These are phyloP conservation scores for Aspergillus cavernicola DNA, from an alignment of 495 filamentous ascomycete species.

Conservation along the genomic window DNA sequence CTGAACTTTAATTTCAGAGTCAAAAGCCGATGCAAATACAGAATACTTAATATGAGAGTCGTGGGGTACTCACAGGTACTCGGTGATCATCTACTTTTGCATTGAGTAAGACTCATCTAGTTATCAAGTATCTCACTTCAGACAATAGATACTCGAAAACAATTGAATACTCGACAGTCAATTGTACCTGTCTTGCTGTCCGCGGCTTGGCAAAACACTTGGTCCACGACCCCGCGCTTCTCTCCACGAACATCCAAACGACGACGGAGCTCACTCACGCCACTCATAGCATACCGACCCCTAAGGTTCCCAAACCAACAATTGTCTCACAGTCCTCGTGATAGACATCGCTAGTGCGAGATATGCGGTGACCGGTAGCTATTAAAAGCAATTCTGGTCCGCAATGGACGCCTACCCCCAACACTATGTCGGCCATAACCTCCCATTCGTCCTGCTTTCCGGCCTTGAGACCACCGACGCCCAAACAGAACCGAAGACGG, in stretches of 20 bases:
- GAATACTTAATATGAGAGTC: too few species aligned
- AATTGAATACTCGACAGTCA: too few species aligned
- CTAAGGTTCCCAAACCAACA: background rate
- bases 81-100: too few species aligned
- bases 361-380: constrained; percentile 39
- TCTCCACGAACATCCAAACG: background rate
- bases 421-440: constrained; percentile 75
- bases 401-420: constrained; percentile 85
- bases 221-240: constrained; percentile 5
- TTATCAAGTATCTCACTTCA: too few species aligned
- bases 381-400: constrained; percentile 30
- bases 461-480: constrained; percentile 51
- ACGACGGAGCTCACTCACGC: background rate
- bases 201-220: constrained; percentile 14
- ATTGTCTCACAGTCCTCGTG: background rate
- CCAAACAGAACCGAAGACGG: constrained; percentile 18
- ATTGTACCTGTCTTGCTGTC: background rate
- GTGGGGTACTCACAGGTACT: too few species aligned
- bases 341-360: constrained; percentile 12
- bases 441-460: constrained; percentile 75
- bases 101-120: too few species aligned
- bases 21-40: too few species aligned
- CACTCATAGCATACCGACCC: background rate
- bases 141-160: too few species aligned
- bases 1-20: too few species aligned